A percentile compares a stretch with the other conserved stretches of the same genome.
These are phyloP conservation scores for Arachis stenosperma DNA, from an alignment of 306 rosid species.

Conservation along the genomic window DNA sequence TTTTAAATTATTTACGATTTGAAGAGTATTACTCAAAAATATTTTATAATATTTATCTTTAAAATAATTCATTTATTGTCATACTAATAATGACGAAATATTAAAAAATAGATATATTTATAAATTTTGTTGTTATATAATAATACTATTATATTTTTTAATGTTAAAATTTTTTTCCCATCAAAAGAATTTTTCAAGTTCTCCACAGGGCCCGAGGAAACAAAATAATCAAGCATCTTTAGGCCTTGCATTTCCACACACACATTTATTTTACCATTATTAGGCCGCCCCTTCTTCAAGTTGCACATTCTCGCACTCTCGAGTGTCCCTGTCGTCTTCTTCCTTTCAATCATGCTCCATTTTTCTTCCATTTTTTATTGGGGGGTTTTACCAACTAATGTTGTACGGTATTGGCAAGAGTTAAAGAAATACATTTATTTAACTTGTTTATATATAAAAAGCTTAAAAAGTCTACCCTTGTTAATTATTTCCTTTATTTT, in stretches of 20 bases:
- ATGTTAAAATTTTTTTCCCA: no score
- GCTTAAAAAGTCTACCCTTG: neutral
- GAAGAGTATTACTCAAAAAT: no score
- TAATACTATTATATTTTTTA: no score
- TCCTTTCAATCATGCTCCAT: conserved; percentile 4
- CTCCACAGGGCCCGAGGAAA: conserved; percentile 61
- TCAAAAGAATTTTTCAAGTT: no score
- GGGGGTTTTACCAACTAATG: neutral
- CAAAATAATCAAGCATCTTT: neutral
- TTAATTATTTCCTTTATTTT: no score
- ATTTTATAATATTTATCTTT: no score
- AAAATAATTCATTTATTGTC: no score
- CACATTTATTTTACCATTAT: conserved; percentile 33
- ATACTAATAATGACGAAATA: no score
- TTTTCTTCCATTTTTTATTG: neutral
- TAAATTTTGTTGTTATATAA: no score
- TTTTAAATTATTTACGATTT: no score
- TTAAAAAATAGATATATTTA: no score
- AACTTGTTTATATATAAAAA: no score
- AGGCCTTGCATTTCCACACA: conserved; percentile 33
- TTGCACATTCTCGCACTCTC: conserved; percentile 7
- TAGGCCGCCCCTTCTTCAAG: conserved; percentile 9
- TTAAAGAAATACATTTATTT: neutral
- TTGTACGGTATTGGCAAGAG: neutral
- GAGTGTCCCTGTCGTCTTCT: conserved; percentile 15